Base-by-base conservation (phyloP, 202 grass and related monocot genomes). In the Schoenoplectus tabernaemontani region DNA sequence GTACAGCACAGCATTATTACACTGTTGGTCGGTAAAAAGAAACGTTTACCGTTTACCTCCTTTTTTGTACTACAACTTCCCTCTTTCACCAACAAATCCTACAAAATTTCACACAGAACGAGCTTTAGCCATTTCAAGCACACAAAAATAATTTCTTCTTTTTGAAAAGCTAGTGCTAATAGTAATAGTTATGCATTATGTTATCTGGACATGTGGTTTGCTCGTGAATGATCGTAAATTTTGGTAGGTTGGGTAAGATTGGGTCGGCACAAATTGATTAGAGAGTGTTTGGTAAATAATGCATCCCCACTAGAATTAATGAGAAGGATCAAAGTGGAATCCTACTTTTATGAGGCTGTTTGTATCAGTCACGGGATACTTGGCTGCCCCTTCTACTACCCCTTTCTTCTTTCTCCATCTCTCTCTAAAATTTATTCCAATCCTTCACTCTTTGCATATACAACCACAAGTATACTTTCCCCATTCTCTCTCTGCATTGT, bases 331-430 rank as follows among this genome's bases (percentile, higher is more conserved):
- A 63, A 48, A 46, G 77, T 47, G 60, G 77, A 80, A 80, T 80
- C 59, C 77, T 80, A 64, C 59, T 80, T 80, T 80, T 65, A 80
- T 83, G 82, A 84, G 84, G 46, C 26, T 63, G 16, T 54, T 82
- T 26, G 61, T 60, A 83, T 76, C 37, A 78, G 23, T 87, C 85
- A 87, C 85, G 85, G 64, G 85, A 87, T 70, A 71, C 85, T 79
- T 87, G 85, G 85, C 60, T 62, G 44, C 51, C 26, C 33, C 44
- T 59, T 68, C 67, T 73, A 56, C 43, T 78, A 6, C n/a, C n/a
- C n/a, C n/a, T n/a, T n/a, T n/a, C 48, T 17, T 3, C 50, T 54
- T 54, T 84, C 57, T 41, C 82, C 74, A 69, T 83, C 82, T 77
- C 82, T 65, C 82, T 83, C 72, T 78, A 33, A 74, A 74, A 74